Percentiles rank a stretch among this genome's conserved stretches.
These are phyloP conservation scores for Ulmus americana DNA, from an alignment of 331 rosid species.

Conservation along the genomic window DNA sequence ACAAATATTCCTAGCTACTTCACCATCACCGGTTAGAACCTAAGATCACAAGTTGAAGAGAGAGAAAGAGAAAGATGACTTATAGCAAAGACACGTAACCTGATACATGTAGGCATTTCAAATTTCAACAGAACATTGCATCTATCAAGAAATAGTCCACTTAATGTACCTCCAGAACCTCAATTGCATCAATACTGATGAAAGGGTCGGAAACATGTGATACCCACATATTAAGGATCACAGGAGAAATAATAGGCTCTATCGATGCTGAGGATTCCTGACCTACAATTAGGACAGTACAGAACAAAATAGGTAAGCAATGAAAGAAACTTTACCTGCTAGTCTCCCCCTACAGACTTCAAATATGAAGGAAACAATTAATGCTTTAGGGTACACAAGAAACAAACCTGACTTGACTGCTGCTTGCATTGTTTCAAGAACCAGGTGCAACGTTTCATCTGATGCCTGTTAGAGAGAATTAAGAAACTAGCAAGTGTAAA, in stretches of 20 bases:
- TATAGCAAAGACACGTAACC: neutral
- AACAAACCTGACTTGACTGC: constrained; percentile 67
- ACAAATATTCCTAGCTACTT: neutral
- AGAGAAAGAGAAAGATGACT: neutral
- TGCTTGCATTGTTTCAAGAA: constrained; percentile 83
- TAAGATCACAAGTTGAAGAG: neutral
- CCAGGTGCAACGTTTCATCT: constrained; percentile 84
- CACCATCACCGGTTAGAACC: neutral
- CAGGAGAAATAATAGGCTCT: constrained; percentile 74
- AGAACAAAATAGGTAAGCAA: constrained; percentile 19
- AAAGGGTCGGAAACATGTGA: constrained; percentile 82
- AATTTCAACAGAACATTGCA: constrained; percentile 8
- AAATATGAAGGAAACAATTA: neutral
- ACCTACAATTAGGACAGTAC: constrained; percentile 38
- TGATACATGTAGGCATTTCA: constrained; percentile 2
- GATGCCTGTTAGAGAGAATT: constrained; percentile 60
- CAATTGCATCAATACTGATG: constrained; percentile 83
- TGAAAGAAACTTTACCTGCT: neutral
- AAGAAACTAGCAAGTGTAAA: constrained; percentile 22
- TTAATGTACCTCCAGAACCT: constrained; percentile 78
- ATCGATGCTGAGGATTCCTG: constrained; percentile 48
- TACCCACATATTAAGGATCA: constrained; percentile 80
- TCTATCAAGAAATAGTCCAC: constrained; percentile 17
- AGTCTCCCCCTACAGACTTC: no score
- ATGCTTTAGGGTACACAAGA: neutral